Evolutionary conservation across 2,329 filamentous ascomycete species (phyloP).

Genomic region (Elsinoe perseae): DNA sequence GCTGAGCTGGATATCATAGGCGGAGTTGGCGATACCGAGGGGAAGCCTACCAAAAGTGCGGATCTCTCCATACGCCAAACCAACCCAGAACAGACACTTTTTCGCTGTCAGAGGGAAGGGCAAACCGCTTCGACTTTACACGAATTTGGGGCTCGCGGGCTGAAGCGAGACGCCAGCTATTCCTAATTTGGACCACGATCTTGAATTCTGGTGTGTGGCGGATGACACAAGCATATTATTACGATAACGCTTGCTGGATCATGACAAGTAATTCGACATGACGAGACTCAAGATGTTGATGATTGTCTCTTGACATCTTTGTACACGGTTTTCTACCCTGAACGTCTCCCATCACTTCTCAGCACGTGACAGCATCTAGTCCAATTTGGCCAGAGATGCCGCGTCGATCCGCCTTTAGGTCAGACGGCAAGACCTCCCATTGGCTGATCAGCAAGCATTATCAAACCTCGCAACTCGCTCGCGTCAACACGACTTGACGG

Average conservation of each 20-base stretch:
- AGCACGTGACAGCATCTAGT: neutral
- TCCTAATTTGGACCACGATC: constrained; percentile 1
- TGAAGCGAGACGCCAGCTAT: neutral
- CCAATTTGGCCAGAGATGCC: constrained; percentile 1
- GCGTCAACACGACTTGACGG: neutral
- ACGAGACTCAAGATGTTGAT: too few relatives aligned
- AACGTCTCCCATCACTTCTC: neutral
- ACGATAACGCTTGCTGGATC: too few relatives aligned
- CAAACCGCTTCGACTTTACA: neutral
- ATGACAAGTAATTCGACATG: neutral
- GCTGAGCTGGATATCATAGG: constrained; percentile 10
- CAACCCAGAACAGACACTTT: too few relatives aligned
- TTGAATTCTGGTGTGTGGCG: neutral
- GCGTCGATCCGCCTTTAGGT: constrained; percentile 1
- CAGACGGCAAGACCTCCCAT: neutral
- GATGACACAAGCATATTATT: neutral
- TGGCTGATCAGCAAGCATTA: neutral
- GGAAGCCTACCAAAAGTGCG: neutral
- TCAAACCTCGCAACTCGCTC: neutral
- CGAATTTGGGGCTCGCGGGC: neutral
- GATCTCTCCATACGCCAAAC: neutral
- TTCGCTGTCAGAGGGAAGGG: constrained; percentile 3
- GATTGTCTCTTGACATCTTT: neutral
- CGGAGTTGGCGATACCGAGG: constrained; percentile 7
- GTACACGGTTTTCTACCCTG: neutral